Conservation (phyloP, 2,329 filamentous ascomycete species). For the Apiospora rasikravindrae region DNA sequence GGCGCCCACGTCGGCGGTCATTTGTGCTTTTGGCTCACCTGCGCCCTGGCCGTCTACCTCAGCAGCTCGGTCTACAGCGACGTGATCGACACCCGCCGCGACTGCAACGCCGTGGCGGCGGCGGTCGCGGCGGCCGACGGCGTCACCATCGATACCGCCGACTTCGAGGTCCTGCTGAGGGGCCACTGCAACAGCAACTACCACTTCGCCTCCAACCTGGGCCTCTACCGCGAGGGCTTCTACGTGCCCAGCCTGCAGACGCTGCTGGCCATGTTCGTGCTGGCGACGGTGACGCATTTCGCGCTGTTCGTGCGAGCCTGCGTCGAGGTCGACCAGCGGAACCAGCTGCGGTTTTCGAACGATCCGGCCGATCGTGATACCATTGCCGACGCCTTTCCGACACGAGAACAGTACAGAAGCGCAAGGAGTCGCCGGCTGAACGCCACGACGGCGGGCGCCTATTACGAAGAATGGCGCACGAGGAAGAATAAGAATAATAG, state of each 20-base stretch:
- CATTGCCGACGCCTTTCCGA: no score
- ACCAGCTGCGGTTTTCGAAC: slow-evolving; percentile 21
- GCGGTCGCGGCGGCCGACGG: slow-evolving; percentile 17
- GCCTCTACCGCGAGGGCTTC: slow-evolving; percentile 21
- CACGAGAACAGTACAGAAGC: neutral
- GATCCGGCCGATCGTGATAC: neutral
- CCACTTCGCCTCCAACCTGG: slow-evolving; percentile 17
- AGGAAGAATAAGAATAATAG: neutral
- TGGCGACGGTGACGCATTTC: slow-evolving; percentile 81
- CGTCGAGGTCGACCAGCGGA: slow-evolving; percentile 39
- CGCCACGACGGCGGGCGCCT: neutral
- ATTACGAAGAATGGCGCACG: neutral
- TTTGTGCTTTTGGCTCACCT: slow-evolving; percentile 35
- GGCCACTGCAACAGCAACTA: slow-evolving; percentile 29
- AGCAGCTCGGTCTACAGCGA: slow-evolving; percentile 23
- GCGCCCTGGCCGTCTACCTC: slow-evolving; percentile 31
- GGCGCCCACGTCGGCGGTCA: slow-evolving; percentile 38
- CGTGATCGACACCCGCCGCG: neutral
- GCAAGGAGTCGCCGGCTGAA: neutral
- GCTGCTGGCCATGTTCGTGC: slow-evolving; percentile 75
- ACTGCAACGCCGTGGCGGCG: slow-evolving; percentile 21
- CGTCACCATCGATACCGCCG: slow-evolving; percentile 5
- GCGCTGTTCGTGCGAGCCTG: slow-evolving; percentile 68
- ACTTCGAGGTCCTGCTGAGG: neutral
- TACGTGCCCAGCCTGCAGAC: slow-evolving; percentile 44